These are phyloP conservation scores for Straminergon stramineum DNA, from an alignment of 225 moss, liverwort and hornwort genomes.

Conservation along the genomic window DNA sequence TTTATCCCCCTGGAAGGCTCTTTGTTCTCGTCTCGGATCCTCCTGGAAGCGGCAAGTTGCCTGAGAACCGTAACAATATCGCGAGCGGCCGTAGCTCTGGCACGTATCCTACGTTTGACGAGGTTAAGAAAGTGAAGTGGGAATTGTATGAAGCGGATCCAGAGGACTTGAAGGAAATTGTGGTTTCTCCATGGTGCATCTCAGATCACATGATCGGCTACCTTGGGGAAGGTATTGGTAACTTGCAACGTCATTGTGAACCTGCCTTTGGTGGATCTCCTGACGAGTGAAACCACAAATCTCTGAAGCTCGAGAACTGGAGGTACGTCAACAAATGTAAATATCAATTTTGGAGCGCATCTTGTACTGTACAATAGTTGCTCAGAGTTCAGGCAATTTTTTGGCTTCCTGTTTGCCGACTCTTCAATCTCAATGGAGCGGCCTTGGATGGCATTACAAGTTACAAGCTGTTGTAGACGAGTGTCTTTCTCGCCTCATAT, in stretches of 20 bases:
- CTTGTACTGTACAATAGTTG: background rate
- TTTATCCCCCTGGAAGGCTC: conserved; percentile 63
- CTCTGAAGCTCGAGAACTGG: background rate
- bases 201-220: conserved; percentile 96
- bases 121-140: conserved; percentile 65
- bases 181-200: conserved; percentile 87
- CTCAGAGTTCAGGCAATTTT: background rate
- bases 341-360: conserved; percentile 1
- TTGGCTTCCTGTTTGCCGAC: background rate
- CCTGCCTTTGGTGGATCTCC: conserved; percentile 32
- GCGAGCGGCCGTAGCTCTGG: conserved; percentile 63
- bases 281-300: background rate
- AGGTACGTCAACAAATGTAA: background rate
- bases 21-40: conserved; percentile 66
- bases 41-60: conserved; percentile 76
- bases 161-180: conserved; percentile 78
- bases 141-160: conserved; percentile 62
- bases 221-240: conserved; percentile 71
- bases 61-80: conserved; percentile 50
- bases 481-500: background rate
- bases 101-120: conserved; percentile 72
- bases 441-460: background rate
- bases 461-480: background rate
- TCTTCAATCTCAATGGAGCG: background rate
- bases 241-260: conserved; percentile 60